These are phyloP conservation scores for Gamarada debralockiae DNA, from an alignment of 495 filamentous ascomycete genomes.

Conservation along the genomic window DNA sequence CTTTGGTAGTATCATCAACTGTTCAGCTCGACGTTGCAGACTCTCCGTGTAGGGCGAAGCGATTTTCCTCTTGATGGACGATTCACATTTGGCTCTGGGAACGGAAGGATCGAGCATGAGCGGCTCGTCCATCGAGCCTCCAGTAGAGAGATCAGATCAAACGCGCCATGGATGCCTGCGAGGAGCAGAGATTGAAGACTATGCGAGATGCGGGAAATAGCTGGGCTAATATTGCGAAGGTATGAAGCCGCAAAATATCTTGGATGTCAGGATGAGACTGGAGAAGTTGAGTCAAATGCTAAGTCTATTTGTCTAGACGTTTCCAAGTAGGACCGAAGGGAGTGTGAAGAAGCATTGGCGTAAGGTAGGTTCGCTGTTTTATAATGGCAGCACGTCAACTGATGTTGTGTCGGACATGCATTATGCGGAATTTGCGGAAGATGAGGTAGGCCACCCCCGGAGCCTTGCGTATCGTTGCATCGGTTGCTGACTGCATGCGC, in stretches of 20 bases:
- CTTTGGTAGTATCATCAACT: too few species aligned
- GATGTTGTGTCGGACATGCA: slow-evolving; percentile 78
- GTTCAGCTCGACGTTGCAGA: too few species aligned
- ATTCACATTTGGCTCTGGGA: too few species aligned
- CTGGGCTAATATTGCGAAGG: slow-evolving; percentile 98
- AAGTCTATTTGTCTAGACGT: too few species aligned
- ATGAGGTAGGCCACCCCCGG: slow-evolving; percentile 62
- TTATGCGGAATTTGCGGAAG: slow-evolving; percentile 97
- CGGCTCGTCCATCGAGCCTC: slow-evolving; percentile 14
- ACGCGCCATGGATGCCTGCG: slow-evolving; percentile 96
- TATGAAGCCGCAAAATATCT: too few species aligned
- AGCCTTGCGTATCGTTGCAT: not conserved
- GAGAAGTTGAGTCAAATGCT: slow-evolving; percentile 7
- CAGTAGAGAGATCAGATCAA: slow-evolving; percentile 85
- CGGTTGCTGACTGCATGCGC: slow-evolving; percentile 26
- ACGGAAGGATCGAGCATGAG: slow-evolving; percentile 18
- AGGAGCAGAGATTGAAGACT: slow-evolving; percentile 86
- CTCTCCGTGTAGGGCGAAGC: too few species aligned
- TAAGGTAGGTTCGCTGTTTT: slow-evolving; percentile 57
- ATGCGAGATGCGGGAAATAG: slow-evolving; percentile 92
- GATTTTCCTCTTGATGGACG: too few species aligned
- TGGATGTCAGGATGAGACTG: too few species aligned
- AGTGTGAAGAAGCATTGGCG: slow-evolving; percentile 99
- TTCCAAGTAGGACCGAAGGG: slow-evolving; percentile 89
- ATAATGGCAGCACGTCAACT: slow-evolving; percentile 1